A percentile compares a stretch with the other conserved stretches of the same genome.
phyloP scores from a whole-genome alignment of 148 eudicot species.

The Agrostemma githago region DNA sequence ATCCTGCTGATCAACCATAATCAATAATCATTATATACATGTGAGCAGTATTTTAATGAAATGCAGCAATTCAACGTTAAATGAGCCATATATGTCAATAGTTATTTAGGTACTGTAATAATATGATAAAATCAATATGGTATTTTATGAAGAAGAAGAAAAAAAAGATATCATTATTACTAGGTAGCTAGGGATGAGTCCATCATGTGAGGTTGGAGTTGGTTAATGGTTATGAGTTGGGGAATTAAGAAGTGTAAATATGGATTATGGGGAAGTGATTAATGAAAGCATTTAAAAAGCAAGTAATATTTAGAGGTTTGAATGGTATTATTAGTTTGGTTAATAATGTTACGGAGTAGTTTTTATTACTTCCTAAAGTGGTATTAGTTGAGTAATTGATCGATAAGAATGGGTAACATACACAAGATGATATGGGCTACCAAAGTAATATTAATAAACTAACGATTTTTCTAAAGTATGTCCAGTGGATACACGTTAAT shows the following conservation, averaged over 20 bases:
- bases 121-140: background rate
- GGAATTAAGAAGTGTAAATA: slow-evolving; percentile 9
- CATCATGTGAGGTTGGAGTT: background rate
- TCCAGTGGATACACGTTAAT: too few relatives aligned
- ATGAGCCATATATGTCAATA: slow-evolving; percentile 20
- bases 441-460: background rate
- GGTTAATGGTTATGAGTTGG: slow-evolving; percentile 4
- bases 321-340: background rate
- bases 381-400: slow-evolving; percentile 13
- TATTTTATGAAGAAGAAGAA: background rate
- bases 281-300: background rate
- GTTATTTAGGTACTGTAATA: slow-evolving; percentile 14
- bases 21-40: too few relatives aligned
- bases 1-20: slow-evolving; percentile 29
- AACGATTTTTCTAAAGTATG: too few relatives aligned
- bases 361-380: background rate
- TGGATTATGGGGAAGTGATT: background rate
- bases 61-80: background rate
- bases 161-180: background rate
- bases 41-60: background rate
- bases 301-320: slow-evolving; percentile 6
- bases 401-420: slow-evolving; percentile 7
- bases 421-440: slow-evolving; percentile 19
- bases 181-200: too few relatives aligned
- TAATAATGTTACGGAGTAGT: background rate